A percentile compares a stretch with the other conserved stretches of the same genome.
phyloP scores from a whole-genome alignment of 441 rosid species.

The Viola pubescens region DNA sequence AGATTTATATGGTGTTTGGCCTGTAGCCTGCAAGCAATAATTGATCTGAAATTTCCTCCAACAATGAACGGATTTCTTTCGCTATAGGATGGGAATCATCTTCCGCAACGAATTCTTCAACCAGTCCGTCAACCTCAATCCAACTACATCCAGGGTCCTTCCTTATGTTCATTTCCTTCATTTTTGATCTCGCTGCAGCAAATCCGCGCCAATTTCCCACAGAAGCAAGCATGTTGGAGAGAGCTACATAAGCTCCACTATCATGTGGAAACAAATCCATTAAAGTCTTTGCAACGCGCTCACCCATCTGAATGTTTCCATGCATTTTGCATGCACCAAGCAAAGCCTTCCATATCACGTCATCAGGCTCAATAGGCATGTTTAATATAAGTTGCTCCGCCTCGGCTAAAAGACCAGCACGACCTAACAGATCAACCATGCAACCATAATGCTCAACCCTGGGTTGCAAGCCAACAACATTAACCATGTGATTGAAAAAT shows the following conservation, averaged over 20 bases:
- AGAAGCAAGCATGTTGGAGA: conserved; percentile 55
- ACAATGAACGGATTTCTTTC: conserved; percentile 37
- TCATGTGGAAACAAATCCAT: conserved; percentile 50
- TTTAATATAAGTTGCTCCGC: conserved; percentile 47
- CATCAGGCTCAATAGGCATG: conserved; percentile 56
- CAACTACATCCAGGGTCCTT: conserved; percentile 71
- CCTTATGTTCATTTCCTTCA: conserved; percentile 55
- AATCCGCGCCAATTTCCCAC: conserved; percentile 49
- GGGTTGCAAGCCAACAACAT: conserved; percentile 38
- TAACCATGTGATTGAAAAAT: conserved; percentile 42
- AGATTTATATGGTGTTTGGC: conserved; percentile 46
- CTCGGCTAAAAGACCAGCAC: conserved; percentile 49
- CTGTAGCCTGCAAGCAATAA: conserved; percentile 37
- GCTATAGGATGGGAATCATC: conserved; percentile 48
- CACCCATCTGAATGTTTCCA: conserved; percentile 40
- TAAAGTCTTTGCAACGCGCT: conserved; percentile 35
- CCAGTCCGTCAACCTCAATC: conserved; percentile 46
- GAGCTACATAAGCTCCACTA: conserved; percentile 51
- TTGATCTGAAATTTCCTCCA: conserved; percentile 33
- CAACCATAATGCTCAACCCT: conserved; percentile 76
- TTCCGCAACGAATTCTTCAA: conserved; percentile 56
- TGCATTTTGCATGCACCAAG: conserved; percentile 61
- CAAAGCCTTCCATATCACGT: conserved; percentile 61
- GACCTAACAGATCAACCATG: conserved; percentile 57
- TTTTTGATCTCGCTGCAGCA: conserved; percentile 42